A percentile compares a stretch with the other conserved stretches of the same genome.
Evolutionary conservation across 1,284 basidiomycete genomes (phyloP).

Genomic region (Malassezia yamatoensis): DNA sequence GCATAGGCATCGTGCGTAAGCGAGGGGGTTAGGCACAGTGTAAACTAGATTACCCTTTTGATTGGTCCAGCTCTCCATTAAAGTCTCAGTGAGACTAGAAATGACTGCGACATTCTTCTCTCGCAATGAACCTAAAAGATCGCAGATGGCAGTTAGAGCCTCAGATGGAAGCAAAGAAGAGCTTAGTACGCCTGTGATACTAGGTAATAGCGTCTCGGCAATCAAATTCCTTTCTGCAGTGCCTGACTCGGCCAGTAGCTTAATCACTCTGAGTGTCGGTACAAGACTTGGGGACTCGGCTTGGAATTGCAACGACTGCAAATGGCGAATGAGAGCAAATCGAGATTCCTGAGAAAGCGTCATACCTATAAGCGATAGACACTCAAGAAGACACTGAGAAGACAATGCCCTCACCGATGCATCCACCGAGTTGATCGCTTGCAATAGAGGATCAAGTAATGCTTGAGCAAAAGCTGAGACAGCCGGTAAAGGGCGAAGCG

Average conservation of each 20-base stretch:
- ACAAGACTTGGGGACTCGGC: not conserved
- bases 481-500: constrained; percentile 56
- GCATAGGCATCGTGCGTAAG: constrained; percentile 32
- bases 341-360: constrained; percentile 68
- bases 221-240: not conserved
- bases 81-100: not conserved
- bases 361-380: constrained; percentile 66
- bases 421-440: not conserved
- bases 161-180: not conserved
- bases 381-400: constrained; percentile 18
- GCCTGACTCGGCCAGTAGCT: constrained; percentile 2
- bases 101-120: not conserved
- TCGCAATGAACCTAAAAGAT: not conserved
- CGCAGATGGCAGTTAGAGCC: not conserved
- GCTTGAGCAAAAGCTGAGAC: not conserved
- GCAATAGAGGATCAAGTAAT: constrained; percentile 3
- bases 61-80: not conserved
- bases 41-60: constrained; percentile 5
- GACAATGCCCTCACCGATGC: not conserved
- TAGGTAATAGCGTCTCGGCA: not conserved
- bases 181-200: not conserved
- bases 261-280: not conserved
- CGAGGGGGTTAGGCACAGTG: not conserved
- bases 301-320: constrained; percentile 49
- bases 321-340: constrained; percentile 57